phyloP scores from a whole-genome alignment of 768 basidiomycete species.

The Collybia sordida region DNA sequence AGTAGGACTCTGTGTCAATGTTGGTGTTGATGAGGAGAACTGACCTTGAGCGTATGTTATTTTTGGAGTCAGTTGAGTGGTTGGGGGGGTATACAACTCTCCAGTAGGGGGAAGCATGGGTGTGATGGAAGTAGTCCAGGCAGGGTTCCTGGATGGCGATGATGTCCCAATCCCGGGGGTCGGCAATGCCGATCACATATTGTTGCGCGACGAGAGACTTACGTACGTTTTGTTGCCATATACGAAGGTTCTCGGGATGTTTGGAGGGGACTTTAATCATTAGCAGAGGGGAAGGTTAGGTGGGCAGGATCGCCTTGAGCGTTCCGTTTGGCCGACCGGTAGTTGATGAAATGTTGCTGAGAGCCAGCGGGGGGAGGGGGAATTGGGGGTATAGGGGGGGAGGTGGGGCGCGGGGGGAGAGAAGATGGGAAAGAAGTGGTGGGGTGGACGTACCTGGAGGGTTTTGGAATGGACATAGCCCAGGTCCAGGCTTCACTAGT shows the following conservation, averaged over 20 bases:
- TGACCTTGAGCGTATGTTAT: neutral
- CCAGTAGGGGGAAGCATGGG: constrained; percentile 8
- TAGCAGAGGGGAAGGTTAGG: neutral
- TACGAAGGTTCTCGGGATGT: constrained; percentile 8
- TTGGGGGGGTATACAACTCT: constrained; percentile 1
- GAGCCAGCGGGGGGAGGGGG: neutral
- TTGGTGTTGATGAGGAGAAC: constrained; percentile 11
- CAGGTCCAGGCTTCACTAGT: too few species aligned
- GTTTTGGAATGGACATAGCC: neutral
- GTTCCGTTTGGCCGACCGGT: neutral
- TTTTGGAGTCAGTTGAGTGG: too few species aligned
- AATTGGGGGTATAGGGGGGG: neutral
- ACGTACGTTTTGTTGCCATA: constrained; percentile 28
- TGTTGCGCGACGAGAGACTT: constrained; percentile 19
- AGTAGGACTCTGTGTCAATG: constrained; percentile 6
- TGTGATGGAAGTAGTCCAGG: constrained; percentile 18
- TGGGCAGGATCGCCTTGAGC: too few species aligned
- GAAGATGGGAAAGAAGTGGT: neutral
- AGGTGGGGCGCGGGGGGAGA: neutral
- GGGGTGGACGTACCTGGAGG: neutral
- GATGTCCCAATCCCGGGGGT: constrained; percentile 20
- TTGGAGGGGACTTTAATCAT: neutral
- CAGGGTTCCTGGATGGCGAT: constrained; percentile 29
- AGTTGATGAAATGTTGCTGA: neutral
- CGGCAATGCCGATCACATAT: constrained; percentile 11